Evolutionary conservation across 768 basidiomycete species (phyloP), one percentile per base, ranked within the genome.

Genomic region (Amanita rimosa): DNA sequence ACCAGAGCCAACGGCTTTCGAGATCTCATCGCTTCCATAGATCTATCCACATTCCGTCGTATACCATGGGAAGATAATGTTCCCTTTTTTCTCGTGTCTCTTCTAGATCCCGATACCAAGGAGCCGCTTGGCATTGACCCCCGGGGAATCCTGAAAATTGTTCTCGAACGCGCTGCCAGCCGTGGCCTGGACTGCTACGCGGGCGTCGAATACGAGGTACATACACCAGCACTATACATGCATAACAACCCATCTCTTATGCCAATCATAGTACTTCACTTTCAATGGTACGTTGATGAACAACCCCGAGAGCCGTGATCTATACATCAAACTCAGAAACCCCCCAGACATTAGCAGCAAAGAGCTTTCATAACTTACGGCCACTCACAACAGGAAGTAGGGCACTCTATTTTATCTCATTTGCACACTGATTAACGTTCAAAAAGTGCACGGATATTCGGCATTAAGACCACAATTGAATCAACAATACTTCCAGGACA

Each of bases 381-480:
- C 82, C 94, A 5, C 65, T 99, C 37, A 98, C 95, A 1, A 78
- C 92, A 3, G 96, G 96, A 62, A 97, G 93, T 96, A 60, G 55
- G 90, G 72, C 35, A 47, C 26, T 21, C 9, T 3, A 26, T 3
- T n/a, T n/a, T 39, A 11, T 11, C 45, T 39, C 21, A n/a, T 3
- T 4, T 36, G 31, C 13, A 16, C 21, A 24, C 31, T 31, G n/a
- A 17, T 47, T 41, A 26, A 48, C 51, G n/a, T 54, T 17, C 38
- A 29, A 45, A n/a, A 52, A 97, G 93, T 95, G 87, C 96, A 98
- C 57, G 96, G 96, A 3, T 98, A 98, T 61, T 96, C 93, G 3
- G 72, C 98, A 27, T 74, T 99, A 4, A 75, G 94, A 35, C 91
- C 93, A 0, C 89, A 94, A 37, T 69, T 95, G 29, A 95, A 97